These are phyloP conservation scores for Yamagishiella unicocca DNA, from an alignment of 139 green algal species.

Conservation along the genomic window DNA sequence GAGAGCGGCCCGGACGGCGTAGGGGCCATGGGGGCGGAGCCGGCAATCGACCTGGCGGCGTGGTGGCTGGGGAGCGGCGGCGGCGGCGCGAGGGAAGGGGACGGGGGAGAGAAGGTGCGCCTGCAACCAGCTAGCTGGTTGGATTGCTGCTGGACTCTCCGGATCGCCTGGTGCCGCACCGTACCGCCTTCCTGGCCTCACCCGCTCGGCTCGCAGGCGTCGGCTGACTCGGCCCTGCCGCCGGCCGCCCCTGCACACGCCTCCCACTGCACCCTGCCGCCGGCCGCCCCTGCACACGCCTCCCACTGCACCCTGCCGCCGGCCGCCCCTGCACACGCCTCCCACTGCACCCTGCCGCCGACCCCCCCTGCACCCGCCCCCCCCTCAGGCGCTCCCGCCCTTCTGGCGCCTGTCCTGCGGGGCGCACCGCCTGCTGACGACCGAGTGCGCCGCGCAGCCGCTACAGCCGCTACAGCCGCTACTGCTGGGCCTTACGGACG, in stretches of 20 bases:
- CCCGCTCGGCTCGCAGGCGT: too few relatives aligned
- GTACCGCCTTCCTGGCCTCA: too few relatives aligned
- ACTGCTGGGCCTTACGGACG: conserved; percentile 68
- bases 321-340: too few relatives aligned
- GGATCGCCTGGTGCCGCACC: too few relatives aligned
- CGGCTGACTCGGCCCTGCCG: too few relatives aligned
- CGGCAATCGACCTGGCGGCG: conserved; percentile 41
- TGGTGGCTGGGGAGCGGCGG: conserved; percentile 7
- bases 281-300: too few relatives aligned
- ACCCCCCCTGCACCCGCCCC: background rate
- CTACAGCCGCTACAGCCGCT: background rate
- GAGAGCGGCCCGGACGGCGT: conserved; percentile 73
- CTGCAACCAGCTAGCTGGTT: too few relatives aligned
- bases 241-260: too few relatives aligned
- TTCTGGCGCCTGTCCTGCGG: conserved; percentile 57
- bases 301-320: too few relatives aligned
- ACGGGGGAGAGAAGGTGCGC: background rate
- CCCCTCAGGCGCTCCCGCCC: background rate
- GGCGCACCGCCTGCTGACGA: conserved; percentile 33
- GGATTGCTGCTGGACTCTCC: too few relatives aligned
- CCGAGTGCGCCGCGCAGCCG: conserved; percentile 15
- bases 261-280: too few relatives aligned
- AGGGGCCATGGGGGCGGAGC: conserved; percentile 57
- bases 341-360: background rate
- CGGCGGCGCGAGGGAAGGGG: background rate